Evolutionary conservation across 139 green algal genomes (phyloP).

Genomic region (Coccomyxa sp.): DNA sequence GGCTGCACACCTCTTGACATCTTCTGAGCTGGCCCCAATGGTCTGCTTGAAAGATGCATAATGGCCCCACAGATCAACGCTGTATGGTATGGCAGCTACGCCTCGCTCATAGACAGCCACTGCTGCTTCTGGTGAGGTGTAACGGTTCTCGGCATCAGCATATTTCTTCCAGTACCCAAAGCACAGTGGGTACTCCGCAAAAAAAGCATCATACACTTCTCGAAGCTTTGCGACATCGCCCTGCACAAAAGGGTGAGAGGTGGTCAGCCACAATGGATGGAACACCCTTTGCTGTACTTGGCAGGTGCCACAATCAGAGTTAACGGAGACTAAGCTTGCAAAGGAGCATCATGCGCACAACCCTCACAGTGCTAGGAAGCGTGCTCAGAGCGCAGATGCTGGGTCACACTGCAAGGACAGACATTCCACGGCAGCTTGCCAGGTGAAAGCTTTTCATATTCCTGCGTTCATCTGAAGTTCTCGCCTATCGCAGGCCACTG

Average conservation of each 20-base stretch:
- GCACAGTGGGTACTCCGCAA: constrained; percentile 75
- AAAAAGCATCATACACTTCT: constrained; percentile 65
- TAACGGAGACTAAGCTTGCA: too few relatives aligned
- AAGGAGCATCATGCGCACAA: too few relatives aligned
- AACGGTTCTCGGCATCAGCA: constrained; percentile 56
- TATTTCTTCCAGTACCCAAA: constrained; percentile 92
- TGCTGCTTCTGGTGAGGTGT: constrained; percentile 32
- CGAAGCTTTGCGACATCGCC: constrained; percentile 53
- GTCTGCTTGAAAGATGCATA: constrained; percentile 47
- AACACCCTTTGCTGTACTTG: too few relatives aligned
- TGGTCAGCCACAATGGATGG: background rate
- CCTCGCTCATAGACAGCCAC: constrained; percentile 67
- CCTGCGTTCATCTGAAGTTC: too few relatives aligned
- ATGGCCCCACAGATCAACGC: constrained; percentile 69
- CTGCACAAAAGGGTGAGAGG: constrained; percentile 28
- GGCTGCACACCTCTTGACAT: constrained; percentile 45
- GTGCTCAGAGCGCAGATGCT: too few relatives aligned
- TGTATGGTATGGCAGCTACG: constrained; percentile 62
- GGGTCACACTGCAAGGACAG: too few relatives aligned
- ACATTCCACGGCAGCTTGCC: too few relatives aligned
- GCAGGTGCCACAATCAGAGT: too few relatives aligned
- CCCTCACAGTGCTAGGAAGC: too few relatives aligned
- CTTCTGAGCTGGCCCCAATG: constrained; percentile 22
- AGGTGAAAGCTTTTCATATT: too few relatives aligned
- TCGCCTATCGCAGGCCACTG: too few relatives aligned